phyloP scores from a whole-genome alignment of 768 basidiomycete genomes.

The Cubamyces lactineus region DNA sequence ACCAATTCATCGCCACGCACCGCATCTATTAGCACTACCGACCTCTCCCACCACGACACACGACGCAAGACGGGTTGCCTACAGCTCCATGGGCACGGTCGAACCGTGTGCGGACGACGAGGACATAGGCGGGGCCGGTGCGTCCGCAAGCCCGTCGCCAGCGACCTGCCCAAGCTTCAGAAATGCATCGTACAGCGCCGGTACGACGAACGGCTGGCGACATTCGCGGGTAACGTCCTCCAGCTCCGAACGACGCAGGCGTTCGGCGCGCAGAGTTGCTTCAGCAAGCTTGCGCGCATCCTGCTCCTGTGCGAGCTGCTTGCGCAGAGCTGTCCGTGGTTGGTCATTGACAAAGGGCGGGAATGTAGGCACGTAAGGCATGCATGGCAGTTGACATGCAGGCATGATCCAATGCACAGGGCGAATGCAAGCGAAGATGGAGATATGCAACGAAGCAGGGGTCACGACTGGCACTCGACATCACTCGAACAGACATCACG shows the following conservation, averaged over 20 bases:
- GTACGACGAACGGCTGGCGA: slow-evolving; percentile 35
- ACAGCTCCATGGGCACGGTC: slow-evolving; percentile 10
- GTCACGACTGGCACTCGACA: slow-evolving; percentile 2
- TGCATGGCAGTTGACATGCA: background rate
- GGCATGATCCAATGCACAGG: background rate
- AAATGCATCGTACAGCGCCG: slow-evolving; percentile 39
- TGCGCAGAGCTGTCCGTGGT: slow-evolving; percentile 25
- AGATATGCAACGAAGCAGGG: background rate
- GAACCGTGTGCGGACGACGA: background rate
- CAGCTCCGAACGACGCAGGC: slow-evolving; percentile 27
- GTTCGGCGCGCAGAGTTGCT: slow-evolving; percentile 30
- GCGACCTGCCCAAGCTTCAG: slow-evolving; percentile 32
- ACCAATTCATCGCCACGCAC: background rate
- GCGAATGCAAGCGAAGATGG: background rate
- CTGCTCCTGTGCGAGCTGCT: slow-evolving; percentile 26
- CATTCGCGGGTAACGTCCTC: slow-evolving; percentile 35
- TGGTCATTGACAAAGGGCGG: background rate
- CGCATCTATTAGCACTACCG: background rate
- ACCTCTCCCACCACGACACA: background rate
- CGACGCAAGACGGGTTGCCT: background rate
- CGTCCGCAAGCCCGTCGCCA: slow-evolving; percentile 26
- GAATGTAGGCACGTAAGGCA: background rate
- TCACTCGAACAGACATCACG: background rate
- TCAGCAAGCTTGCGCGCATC: slow-evolving; percentile 29
- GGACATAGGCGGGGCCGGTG: background rate